Evolutionary conservation across 371 early-diverging fungal genomes (phyloP), one percentile per base, ranked within the genome.

Genomic region (Mucor lusitanicus): DNA sequence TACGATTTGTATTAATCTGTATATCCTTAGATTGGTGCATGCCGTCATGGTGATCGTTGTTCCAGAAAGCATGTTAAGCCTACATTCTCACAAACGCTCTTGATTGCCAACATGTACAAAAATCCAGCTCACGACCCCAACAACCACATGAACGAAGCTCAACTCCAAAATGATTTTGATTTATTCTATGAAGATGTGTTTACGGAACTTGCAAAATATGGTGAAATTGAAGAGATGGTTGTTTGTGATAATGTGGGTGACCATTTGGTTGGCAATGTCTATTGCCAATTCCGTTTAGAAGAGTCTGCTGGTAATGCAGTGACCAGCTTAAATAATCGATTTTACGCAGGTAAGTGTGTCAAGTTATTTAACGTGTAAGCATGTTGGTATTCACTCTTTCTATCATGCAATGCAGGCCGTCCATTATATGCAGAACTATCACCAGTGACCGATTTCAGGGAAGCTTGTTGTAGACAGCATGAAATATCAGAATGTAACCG

Each of bases 201-300:
- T 76, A 88, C 93, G 39, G 99, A 99, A 77, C 76, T 98, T 72
- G 94, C 95, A 30, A 95, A 93, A 77, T 98, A 97, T 85, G 99
- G 97, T 33, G 95, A 97, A 75, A 87, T 98, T 12, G 95, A 96
- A 77, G 96, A 96, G 67, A 91, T 99, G 91, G 90, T 92, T 61
- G 92, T 98, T 19, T 98, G 98, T 76, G 97, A 98, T 79, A 99
- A 99, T 76, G 93, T 95, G n/a, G 97, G 97, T 33, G 97, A 97
- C 74, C 99, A 99, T 74, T 86, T 99, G 53, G 91, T 97, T 21
- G 97, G 98, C 17, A 98, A 99, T 74, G 96, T 99, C n/a, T 99
- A 98, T 80, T 94, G 93, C 59, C 87, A 95, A 71, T 99, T 85
- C 77, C 85, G 88, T 60, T 88, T 87, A 68, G 98, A 97, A 79